These are phyloP conservation scores for Luvunga scandens DNA, from an alignment of 345 rosid genomes.

Conservation along the genomic window DNA sequence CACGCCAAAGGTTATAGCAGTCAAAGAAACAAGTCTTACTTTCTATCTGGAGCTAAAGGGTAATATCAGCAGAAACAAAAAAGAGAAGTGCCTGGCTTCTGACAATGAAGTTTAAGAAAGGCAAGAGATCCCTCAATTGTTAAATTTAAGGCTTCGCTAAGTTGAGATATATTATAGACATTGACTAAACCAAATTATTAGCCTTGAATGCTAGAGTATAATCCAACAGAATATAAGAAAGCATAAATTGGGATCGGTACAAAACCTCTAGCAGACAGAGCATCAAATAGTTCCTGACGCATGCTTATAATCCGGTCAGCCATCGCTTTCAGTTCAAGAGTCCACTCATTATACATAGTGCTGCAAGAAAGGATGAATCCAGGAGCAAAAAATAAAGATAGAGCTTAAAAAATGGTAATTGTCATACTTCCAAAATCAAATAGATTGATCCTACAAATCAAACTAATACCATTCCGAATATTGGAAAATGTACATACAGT, in stretches of 20 bases:
- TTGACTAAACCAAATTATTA: background rate
- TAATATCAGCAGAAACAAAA: background rate
- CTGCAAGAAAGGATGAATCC: constrained; percentile 29
- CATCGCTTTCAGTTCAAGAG: constrained; percentile 71
- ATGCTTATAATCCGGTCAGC: constrained; percentile 67
- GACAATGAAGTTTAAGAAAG: background rate
- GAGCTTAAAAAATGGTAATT: background rate
- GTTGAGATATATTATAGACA: background rate
- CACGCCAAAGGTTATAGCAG: background rate
- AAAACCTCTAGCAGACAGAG: constrained; percentile 53
- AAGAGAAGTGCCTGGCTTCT: background rate
- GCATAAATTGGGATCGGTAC: background rate
- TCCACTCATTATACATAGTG: constrained; percentile 63
- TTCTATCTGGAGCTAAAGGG: background rate
- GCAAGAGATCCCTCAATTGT: background rate
- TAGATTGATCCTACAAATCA: background rate
- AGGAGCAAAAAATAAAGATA: constrained; percentile 3
- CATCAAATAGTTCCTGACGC: constrained; percentile 64
- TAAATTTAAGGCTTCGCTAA: background rate
- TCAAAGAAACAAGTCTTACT: background rate
- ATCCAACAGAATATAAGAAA: background rate
- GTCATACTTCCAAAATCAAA: background rate
- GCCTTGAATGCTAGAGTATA: background rate
- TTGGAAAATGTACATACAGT: background rate
- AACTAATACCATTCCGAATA: background rate